A percentile compares a stretch with the other conserved stretches of the same genome.
Evolutionary conservation across 257 asterid species (phyloP).

Genomic region (Prunella vulgaris): DNA sequence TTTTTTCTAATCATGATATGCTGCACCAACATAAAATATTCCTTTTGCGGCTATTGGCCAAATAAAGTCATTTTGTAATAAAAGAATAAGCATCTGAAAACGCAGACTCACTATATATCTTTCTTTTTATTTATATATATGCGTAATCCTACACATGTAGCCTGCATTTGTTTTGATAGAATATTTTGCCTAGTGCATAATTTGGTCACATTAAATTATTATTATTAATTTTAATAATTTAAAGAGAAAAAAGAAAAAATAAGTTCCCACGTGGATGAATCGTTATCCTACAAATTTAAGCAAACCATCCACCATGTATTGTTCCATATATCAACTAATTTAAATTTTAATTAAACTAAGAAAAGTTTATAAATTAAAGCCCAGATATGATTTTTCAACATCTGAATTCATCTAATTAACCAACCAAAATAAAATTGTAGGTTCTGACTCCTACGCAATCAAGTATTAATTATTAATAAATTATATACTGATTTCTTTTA

Average conservation of each 20-base stretch:
- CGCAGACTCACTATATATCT: background rate
- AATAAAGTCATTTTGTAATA: conserved; percentile 13
- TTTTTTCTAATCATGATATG: too few species aligned
- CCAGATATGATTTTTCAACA: conserved; percentile 18
- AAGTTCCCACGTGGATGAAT: conserved; percentile 36
- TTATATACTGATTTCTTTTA: background rate
- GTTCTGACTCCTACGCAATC: conserved; percentile 18
- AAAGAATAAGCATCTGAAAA: conserved; percentile 8
- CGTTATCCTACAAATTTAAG: conserved; percentile 17
- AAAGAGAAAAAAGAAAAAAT: background rate
- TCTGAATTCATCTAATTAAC: background rate
- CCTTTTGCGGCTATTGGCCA: conserved; percentile 3
- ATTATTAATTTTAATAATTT: background rate
- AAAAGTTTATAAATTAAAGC: conserved; percentile 15
- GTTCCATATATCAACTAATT: conserved; percentile 13
- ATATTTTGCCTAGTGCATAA: background rate
- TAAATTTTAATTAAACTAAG: background rate
- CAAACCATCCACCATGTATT: conserved; percentile 31
- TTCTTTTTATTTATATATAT: background rate
- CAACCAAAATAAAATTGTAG: conserved; percentile 11
- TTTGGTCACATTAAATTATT: background rate
- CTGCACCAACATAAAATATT: background rate
- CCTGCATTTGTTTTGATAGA: background rate
- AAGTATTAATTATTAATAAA: background rate
- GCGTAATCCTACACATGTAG: background rate